phyloP scores from a whole-genome alignment of 2,329 filamentous ascomycete species.

The Claviceps sorghi region DNA sequence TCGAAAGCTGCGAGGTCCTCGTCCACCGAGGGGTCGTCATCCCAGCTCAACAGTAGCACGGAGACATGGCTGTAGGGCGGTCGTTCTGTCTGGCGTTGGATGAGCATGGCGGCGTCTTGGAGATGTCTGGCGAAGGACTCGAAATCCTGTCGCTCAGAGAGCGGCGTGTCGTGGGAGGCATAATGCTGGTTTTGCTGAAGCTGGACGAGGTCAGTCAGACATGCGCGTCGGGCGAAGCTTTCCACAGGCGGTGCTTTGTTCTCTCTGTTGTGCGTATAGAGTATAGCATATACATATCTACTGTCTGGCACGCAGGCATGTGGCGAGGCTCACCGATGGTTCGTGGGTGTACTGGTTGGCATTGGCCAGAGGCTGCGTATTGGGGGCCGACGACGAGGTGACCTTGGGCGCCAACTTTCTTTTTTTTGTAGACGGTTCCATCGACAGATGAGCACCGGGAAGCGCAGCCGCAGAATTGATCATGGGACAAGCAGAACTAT shows the following conservation, averaged over 20 bases:
- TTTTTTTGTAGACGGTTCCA: constrained; percentile 29
- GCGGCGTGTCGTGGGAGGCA: constrained; percentile 25
- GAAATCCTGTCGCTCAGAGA: constrained; percentile 43
- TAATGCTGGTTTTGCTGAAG: constrained; percentile 16
- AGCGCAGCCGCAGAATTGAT: constrained; percentile 9
- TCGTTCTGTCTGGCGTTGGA: constrained; percentile 47
- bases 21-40: constrained; percentile 41
- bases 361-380: constrained; percentile 12
- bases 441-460: constrained; percentile 12
- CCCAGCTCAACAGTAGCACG: constrained; percentile 47
- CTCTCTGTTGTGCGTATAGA: not conserved
- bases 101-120: constrained; percentile 53
- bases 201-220: constrained; percentile 1
- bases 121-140: constrained; percentile 53
- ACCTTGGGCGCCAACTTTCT: constrained; percentile 30
- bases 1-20: constrained; percentile 40
- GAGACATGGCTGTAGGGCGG: constrained; percentile 43
- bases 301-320: not conserved
- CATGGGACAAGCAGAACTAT: constrained; percentile 3
- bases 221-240: not conserved
- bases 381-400: constrained; percentile 17
- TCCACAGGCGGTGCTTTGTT: not conserved
- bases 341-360: constrained; percentile 2
- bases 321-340: constrained; percentile 5
- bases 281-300: too few species aligned